These are phyloP conservation scores for Trichoderma pleuroti DNA, from an alignment of 2,329 filamentous ascomycete genomes.

Conservation along the genomic window DNA sequence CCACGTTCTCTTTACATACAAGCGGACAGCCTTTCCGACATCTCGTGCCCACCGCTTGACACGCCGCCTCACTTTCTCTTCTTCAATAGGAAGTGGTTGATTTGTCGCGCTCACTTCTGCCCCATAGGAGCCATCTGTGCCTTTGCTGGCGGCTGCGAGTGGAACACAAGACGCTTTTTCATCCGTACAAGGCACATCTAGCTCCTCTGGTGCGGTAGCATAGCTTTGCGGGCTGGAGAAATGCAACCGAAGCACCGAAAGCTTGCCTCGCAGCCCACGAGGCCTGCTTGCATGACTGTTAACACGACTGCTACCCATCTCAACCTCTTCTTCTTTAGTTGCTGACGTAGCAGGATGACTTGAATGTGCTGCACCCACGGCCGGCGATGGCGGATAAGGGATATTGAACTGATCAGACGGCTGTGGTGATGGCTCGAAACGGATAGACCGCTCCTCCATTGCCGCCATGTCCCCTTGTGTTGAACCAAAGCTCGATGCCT, in stretches of 20 bases:
- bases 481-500: neutral
- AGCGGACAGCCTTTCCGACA: constrained; percentile 33
- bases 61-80: constrained; percentile 26
- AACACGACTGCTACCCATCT: constrained; percentile 19
- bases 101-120: neutral
- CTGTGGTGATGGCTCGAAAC: constrained; percentile 22
- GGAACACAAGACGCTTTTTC: neutral
- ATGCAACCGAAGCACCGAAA: constrained; percentile 31
- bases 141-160: neutral
- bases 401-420: constrained; percentile 37
- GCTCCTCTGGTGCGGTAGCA: neutral
- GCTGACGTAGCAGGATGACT: constrained; percentile 19
- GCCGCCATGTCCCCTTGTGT: constrained; percentile 7
- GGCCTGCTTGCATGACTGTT: neutral
- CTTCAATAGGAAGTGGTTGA: constrained; percentile 18
- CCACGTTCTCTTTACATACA: constrained; percentile 33
- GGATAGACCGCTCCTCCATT: neutral
- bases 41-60: constrained; percentile 35
- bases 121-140: neutral
- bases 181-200: neutral
- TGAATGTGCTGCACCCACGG: constrained; percentile 18
- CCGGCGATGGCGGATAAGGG: constrained; percentile 29
- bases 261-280: constrained; percentile 28
- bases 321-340: constrained; percentile 16
- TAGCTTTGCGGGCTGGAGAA: constrained; percentile 19